phyloP scores from a whole-genome alignment of 306 rosid genomes.

The Prunus salicina region DNA sequence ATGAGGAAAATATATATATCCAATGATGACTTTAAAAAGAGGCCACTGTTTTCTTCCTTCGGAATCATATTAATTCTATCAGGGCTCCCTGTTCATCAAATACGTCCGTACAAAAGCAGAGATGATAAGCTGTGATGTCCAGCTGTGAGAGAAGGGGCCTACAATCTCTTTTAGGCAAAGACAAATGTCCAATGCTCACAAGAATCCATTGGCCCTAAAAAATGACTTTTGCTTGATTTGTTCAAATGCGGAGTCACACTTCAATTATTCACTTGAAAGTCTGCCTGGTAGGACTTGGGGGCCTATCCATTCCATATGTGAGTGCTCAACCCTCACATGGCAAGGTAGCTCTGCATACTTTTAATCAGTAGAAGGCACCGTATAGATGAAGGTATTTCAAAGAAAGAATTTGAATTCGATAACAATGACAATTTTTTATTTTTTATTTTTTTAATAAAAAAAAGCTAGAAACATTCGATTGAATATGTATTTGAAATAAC shows the following conservation, averaged over 20 bases:
- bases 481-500: too few relatives aligned
- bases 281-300: background rate
- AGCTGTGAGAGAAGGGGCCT: slow-evolving; percentile 5
- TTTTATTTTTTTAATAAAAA: too few relatives aligned
- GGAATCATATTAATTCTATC: background rate
- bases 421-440: too few relatives aligned
- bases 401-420: too few relatives aligned
- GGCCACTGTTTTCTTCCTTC: background rate
- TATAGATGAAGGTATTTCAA: too few relatives aligned
- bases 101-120: background rate
- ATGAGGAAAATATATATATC: too few relatives aligned
- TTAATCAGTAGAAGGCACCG: too few relatives aligned
- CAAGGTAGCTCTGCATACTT: too few relatives aligned
- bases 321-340: too few relatives aligned
- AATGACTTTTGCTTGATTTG: background rate
- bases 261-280: background rate
- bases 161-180: background rate
- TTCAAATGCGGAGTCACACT: background rate
- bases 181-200: background rate
- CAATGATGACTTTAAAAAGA: background rate
- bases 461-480: too few relatives aligned
- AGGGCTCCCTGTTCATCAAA: background rate
- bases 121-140: background rate
- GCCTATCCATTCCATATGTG: background rate
- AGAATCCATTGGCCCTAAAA: background rate